Percentiles rank a stretch among this genome's conserved stretches.
Conservation (phyloP, 805 yeast genomes). For the Pichia thaimueangensis region DNA sequence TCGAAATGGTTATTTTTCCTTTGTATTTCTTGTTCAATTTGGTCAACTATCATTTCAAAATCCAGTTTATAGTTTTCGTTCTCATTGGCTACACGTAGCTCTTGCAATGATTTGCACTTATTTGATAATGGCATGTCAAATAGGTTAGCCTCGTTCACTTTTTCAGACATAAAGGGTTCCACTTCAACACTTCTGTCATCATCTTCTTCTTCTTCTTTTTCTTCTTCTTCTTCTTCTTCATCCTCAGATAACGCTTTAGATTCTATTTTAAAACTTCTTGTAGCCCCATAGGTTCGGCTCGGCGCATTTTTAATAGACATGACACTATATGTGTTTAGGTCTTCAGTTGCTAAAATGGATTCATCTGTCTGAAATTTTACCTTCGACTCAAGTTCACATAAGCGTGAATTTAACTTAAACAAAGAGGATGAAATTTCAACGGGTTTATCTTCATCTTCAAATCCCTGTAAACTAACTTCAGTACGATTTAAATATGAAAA, state of each 20-base stretch:
- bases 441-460: too few species aligned
- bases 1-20: background rate
- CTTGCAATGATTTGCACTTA: constrained; percentile 4
- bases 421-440: background rate
- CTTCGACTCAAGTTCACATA: constrained; percentile 5
- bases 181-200: background rate
- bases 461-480: too few species aligned
- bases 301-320: too few species aligned
- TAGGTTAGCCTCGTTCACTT: background rate
- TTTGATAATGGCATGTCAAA: background rate
- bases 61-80: background rate
- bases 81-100: background rate
- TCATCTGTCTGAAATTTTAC: background rate
- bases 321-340: too few species aligned
- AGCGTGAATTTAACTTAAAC: constrained; percentile 1
- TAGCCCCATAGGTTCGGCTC: constrained; percentile 24
- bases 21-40: background rate
- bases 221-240: constrained; percentile 14
- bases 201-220: constrained; percentile 11
- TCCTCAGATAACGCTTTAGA: constrained; percentile 13
- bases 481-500: too few species aligned
- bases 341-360: background rate
- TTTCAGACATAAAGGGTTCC: background rate
- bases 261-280: constrained; percentile 24
- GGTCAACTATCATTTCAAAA: constrained; percentile 6